Percentiles rank a stretch among this genome's conserved stretches.
phyloP scores from a whole-genome alignment of 1,284 basidiomycete genomes.

The Ganoderma lucidum region DNA sequence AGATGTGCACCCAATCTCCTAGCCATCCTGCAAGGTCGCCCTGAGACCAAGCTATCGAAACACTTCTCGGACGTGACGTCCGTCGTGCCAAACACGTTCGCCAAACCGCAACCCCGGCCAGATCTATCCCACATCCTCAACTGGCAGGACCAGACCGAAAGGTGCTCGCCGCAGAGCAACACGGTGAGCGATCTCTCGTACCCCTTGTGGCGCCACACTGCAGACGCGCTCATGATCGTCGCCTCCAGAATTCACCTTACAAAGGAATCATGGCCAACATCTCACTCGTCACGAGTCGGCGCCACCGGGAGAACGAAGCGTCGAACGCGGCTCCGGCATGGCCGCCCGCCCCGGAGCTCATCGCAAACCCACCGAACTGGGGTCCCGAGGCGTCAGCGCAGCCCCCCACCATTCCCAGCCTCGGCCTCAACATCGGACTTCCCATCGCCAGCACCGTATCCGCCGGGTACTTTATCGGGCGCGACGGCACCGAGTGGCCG shows the following conservation, averaged over 20 bases:
- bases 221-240: not conserved
- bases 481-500: conserved; percentile 24
- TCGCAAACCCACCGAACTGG: conserved; percentile 18
- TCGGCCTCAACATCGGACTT: not conserved
- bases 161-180: not conserved
- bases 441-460: not conserved
- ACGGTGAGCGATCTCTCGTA: not conserved
- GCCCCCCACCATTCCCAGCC: not conserved
- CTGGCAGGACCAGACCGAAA: conserved; percentile 2
- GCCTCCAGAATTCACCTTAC: not conserved
- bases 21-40: not conserved
- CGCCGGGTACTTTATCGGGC: conserved; percentile 20
- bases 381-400: conserved; percentile 4
- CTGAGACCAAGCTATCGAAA: not conserved
- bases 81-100: not conserved
- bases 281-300: not conserved
- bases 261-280: not conserved
- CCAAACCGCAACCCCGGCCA: not conserved
- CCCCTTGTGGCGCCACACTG: not conserved
- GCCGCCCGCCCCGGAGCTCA: conserved; percentile 17
- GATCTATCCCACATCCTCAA: not conserved
- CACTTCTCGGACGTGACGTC: not conserved
- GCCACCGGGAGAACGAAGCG: too few species aligned
- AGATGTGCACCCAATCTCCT: not conserved
- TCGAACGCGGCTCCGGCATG: conserved; percentile 21